Percentiles rank a stretch among this genome's conserved stretches.
Conservation (phyloP, 495 filamentous ascomycete genomes). For the Hyaloscypha bicolor region DNA sequence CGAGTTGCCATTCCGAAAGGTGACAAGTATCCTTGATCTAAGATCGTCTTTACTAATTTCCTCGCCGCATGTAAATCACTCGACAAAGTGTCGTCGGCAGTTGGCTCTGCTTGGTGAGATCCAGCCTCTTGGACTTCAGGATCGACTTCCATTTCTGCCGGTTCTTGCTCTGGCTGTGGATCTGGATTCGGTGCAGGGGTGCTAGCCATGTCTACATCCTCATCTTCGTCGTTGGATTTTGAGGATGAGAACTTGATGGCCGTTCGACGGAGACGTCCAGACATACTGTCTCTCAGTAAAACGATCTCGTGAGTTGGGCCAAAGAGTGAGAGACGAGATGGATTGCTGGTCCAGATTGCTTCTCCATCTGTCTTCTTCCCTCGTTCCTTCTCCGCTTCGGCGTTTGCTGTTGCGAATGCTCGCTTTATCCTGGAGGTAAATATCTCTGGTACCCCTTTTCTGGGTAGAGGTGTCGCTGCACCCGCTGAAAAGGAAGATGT, state of each 20-base stretch:
- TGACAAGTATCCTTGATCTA: constrained; percentile 88
- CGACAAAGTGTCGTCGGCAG: constrained; percentile 37
- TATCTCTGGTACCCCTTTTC: constrained; percentile 74
- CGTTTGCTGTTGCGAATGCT: constrained; percentile 74
- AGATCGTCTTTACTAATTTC: constrained; percentile 83
- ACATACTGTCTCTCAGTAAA: constrained; percentile 83
- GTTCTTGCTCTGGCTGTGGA: constrained; percentile 5
- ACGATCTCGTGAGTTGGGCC: constrained; percentile 84
- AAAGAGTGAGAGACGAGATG: constrained; percentile 77
- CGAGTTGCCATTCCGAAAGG: constrained; percentile 78
- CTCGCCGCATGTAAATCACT: constrained; percentile 64
- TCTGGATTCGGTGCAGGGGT: constrained; percentile 2
- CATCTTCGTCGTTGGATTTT: constrained; percentile 34
- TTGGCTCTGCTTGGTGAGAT: constrained; percentile 23
- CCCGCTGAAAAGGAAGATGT: constrained; percentile 80
- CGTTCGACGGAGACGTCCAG: constrained; percentile 71
- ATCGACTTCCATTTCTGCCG: constrained; percentile 52
- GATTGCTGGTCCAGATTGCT: constrained; percentile 87
- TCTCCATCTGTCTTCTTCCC: constrained; percentile 58
- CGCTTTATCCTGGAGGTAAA: constrained; percentile 84
- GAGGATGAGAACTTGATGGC: constrained; percentile 61
- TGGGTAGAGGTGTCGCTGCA: constrained; percentile 73
- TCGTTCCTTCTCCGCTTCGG: constrained; percentile 53
- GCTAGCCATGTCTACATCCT: constrained; percentile 35
- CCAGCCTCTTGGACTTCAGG: constrained; percentile 30